Conservation (phyloP, 2,329 filamentous ascomycete genomes). For the Ophiostoma sp. region DNA sequence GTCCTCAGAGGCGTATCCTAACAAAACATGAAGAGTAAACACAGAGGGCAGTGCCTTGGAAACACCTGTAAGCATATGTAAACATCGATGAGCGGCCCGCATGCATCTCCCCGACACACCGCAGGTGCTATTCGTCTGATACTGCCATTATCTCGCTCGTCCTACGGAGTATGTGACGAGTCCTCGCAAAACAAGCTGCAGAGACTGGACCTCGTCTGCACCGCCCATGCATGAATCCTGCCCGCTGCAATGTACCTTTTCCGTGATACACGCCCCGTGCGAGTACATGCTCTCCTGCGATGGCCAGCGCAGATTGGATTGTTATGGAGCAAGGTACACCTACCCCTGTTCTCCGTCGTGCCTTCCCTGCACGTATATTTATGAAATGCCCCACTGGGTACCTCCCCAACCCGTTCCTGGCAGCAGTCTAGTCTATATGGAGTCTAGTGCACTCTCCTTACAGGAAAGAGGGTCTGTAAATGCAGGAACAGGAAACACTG, state of each 20-base stretch:
- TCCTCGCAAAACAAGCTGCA: no score
- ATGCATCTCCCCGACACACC: neutral
- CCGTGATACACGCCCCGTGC: neutral
- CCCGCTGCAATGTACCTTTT: neutral
- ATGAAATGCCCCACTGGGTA: neutral
- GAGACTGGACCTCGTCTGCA: no score
- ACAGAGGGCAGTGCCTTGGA: neutral
- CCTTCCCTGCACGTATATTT: neutral
- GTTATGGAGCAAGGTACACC: neutral
- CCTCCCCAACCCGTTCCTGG: slow-evolving; percentile 2
- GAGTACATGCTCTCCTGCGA: neutral
- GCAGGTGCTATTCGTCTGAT: neutral
- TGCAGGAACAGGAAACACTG: neutral
- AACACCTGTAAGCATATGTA: neutral
- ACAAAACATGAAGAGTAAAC: neutral
- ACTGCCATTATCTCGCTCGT: neutral
- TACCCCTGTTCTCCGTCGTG: slow-evolving; percentile 6
- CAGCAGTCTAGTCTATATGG: neutral
- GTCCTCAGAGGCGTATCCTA: neutral
- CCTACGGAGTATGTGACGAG: no score
- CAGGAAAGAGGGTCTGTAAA: neutral
- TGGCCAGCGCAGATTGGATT: neutral
- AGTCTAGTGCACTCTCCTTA: neutral
- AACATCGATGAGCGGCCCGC: neutral
- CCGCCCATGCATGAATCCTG: no score